These are phyloP conservation scores for Baudoinia panamericana DNA, from an alignment of 495 filamentous ascomycete genomes.

Conservation along the genomic window DNA sequence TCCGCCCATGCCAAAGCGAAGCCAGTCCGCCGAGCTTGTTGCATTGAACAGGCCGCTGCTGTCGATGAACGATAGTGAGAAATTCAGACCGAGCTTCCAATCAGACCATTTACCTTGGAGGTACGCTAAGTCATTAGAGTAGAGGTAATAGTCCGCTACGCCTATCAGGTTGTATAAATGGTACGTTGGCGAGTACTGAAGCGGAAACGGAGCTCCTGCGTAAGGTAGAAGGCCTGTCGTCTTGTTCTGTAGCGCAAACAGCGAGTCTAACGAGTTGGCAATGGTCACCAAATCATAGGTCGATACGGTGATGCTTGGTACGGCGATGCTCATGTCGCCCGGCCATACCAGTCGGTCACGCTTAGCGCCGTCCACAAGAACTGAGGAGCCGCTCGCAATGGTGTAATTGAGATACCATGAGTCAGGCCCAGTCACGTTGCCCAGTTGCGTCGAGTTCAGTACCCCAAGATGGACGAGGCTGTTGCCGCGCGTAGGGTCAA, in stretches of 20 bases:
- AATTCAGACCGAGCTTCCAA: constrained; percentile 22
- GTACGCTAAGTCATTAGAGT: constrained; percentile 22
- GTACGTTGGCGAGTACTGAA: constrained; percentile 24
- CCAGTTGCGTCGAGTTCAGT: constrained; percentile 10
- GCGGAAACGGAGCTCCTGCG: constrained; percentile 19
- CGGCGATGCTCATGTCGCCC: constrained; percentile 35
- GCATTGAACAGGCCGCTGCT: constrained; percentile 29
- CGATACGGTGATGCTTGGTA: constrained; percentile 35
- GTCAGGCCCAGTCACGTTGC: constrained; percentile 19
- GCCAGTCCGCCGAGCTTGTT: constrained; percentile 26
- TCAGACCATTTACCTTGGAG: constrained; percentile 18
- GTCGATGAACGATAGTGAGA: constrained; percentile 22
- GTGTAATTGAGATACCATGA: constrained; percentile 28
- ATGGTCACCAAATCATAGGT: constrained; percentile 35
- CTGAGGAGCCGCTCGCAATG: constrained; percentile 37
- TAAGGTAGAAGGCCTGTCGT: constrained; percentile 24
- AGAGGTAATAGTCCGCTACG: constrained; percentile 26
- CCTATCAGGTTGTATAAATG: constrained; percentile 29
- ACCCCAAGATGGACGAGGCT: constrained; percentile 32
- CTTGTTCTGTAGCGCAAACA: constrained; percentile 34
- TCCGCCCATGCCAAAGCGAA: constrained; percentile 36
- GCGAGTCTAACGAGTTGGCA: constrained; percentile 34
- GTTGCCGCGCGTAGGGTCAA: constrained; percentile 38
- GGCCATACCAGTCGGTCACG: constrained; percentile 44
- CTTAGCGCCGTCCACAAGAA: constrained; percentile 39